Evolutionary conservation across 768 basidiomycete genomes (phyloP), one percentile per base, ranked within the genome.

Genomic region (Lentinula guzmanii): DNA sequence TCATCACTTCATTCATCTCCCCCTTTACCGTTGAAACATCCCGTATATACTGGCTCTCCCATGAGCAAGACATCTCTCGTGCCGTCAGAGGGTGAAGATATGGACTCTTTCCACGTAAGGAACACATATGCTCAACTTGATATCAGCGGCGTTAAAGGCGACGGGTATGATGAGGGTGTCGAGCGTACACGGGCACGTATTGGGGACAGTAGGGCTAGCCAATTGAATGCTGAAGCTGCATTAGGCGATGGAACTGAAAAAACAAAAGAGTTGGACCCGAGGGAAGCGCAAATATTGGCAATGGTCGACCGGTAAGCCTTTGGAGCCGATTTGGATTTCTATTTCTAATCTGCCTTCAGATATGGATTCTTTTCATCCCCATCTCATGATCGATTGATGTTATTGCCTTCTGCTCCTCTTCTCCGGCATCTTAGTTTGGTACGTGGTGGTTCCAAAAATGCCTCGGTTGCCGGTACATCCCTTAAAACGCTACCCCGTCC

Each of bases 81-180:
- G 0, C 89, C 86, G 1, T 88, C 88, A 5, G 87, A 87, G 65
- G 89, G 88, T 31, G 92, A 94, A 71, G 92, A 94, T 66, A 69
- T 84, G 60, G 92, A 94, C 70, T 82, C 88, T 6, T 90, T 90
- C 66, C 87, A 91, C 71, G 89, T 95, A 6, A 83, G 93, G 43
- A 87, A 81, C 62, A 93, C 91, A 0, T 95, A 98, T 70, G 96
- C 95, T 0, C 84, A 91, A 64, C 80, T 98, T n/a, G 93, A 98
- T 53, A 76, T 82, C 9, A 82, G 82, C 46, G 96, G 96, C n/a
- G 95, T 98, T 41, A 90, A 86, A 69, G 95, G 95, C 2, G 96
- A 98, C 70, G 96, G 96, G 0, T 93, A 87, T 73, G 91, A 93
- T 67, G 94, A 96, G 65, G 96, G 96, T 41, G 82, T 96, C 6